Evolutionary conservation across 495 filamentous ascomycete species (phyloP).

Genomic region (Alectoria sarmentosa): DNA sequence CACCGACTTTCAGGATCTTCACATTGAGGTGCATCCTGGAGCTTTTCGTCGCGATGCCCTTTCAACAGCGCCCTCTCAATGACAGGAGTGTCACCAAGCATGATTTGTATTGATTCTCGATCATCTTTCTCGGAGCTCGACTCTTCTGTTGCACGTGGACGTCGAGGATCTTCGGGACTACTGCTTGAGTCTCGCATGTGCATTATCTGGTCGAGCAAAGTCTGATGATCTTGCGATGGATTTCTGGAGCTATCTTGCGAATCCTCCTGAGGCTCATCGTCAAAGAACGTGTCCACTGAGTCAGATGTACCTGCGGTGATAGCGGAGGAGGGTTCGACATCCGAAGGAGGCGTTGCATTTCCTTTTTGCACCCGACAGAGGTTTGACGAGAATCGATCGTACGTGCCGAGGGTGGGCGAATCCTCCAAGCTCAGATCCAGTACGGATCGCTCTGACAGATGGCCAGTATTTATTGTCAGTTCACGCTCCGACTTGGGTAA

Average conservation of each 20-base stretch:
- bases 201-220: constrained; percentile 46
- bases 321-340: constrained; percentile 38
- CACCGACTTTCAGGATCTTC: constrained; percentile 35
- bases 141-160: constrained; percentile 32
- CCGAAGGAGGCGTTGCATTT: constrained; percentile 42
- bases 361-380: constrained; percentile 29
- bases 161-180: constrained; percentile 19
- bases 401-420: constrained; percentile 65
- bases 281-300: constrained; percentile 59
- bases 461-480: constrained; percentile 25
- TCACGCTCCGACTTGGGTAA: constrained; percentile 20
- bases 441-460: constrained; percentile 23
- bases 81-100: constrained; percentile 44
- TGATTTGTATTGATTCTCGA: constrained; percentile 54
- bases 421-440: constrained; percentile 38
- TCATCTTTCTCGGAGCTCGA: constrained; percentile 45
- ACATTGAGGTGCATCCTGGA: constrained; percentile 20
- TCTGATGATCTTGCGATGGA: constrained; percentile 36
- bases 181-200: constrained; percentile 40
- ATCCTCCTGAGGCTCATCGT: constrained; percentile 62
- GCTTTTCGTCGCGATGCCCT: constrained; percentile 30
- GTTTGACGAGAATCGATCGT: constrained; percentile 45
- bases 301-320: constrained; percentile 42
- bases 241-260: constrained; percentile 36
- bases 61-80: constrained; percentile 33